phyloP scores from a whole-genome alignment of 2,329 filamentous ascomycete species.

The Huntiella abstrusa region DNA sequence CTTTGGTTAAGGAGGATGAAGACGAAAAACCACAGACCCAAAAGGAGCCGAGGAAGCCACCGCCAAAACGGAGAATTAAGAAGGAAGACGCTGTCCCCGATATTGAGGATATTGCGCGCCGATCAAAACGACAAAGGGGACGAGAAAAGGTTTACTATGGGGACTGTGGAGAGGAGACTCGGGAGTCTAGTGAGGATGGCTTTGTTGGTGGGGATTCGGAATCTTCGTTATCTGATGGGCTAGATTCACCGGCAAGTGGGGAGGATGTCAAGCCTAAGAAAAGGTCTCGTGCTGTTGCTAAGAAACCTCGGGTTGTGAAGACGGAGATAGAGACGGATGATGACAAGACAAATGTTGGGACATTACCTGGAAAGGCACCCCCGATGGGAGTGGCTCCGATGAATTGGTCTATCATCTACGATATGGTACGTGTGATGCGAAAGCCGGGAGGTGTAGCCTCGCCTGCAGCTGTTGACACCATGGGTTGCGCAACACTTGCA shows the following conservation, averaged over 20 bases:
- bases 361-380: background rate
- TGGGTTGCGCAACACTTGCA: constrained; percentile 77
- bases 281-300: too few relatives aligned
- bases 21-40: constrained; percentile 18
- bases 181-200: too few relatives aligned
- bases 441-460: constrained; percentile 32
- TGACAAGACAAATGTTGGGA: too few relatives aligned
- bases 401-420: constrained; percentile 73
- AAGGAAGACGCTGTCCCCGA: background rate
- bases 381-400: constrained; percentile 37
- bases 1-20: constrained; percentile 16
- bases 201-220: too few relatives aligned
- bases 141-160: too few relatives aligned
- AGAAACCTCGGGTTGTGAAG: too few relatives aligned
- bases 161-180: too few relatives aligned
- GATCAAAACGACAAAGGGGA: background rate
- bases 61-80: constrained; percentile 8
- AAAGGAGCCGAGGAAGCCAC: background rate
- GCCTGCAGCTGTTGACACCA: constrained; percentile 84
- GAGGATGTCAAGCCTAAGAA: too few relatives aligned
- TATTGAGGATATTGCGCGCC: background rate
- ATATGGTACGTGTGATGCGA: constrained; percentile 59
- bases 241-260: too few relatives aligned
- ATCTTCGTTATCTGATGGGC: too few relatives aligned
- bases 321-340: too few relatives aligned